Evolutionary conservation across 108 stramenopile species (phyloP), one percentile per base, ranked within the genome.

Genomic region (Fragilaria radians): DNA sequence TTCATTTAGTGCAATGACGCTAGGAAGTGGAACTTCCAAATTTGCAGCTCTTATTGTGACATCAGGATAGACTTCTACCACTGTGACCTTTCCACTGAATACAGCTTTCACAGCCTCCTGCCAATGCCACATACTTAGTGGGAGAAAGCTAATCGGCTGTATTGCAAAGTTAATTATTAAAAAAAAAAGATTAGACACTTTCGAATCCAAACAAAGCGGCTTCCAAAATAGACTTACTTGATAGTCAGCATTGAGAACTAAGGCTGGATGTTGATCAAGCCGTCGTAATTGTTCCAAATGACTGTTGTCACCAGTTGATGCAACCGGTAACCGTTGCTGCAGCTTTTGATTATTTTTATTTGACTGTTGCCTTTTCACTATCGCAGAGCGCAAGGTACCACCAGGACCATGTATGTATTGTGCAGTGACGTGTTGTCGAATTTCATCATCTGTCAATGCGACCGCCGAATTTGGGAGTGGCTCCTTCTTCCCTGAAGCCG

Each of bases 201-300:
- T n/a, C 32, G 28, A 2, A n/a, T 56, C 31, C n/a, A 18, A 66
- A 52, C 34, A 57, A 31, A 42, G 36, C 36, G 14, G 36, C 24
- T 5, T 1, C 4, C 55, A 26, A 0, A 30, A 22, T 62, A 52
- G 30, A 54, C 69, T 11, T 51, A 78, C 78, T 70, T 81, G 79
- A 66, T 85, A 93, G 63, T 93, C 87, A 2, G 91, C 91, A 71
- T 93, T 93, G 19, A 93, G 63, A 2, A 93, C 88, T 42, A 93
- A 48, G 0, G 88, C 70, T 17, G 91, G 85, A 60, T 82, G 81
- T 17, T 63, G 61, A 66, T 80, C 79, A 28, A 91, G 57, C 50
- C 63, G 49, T 45, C 67, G 67, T 9, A 76, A 32, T 25, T 65
- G 69, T 19, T 63, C 59, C 24, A 59, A 28, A 18, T 65, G 48